Evolutionary conservation across 768 basidiomycete species (phyloP).

Genomic region (Stropharia rugosoannulata): DNA sequence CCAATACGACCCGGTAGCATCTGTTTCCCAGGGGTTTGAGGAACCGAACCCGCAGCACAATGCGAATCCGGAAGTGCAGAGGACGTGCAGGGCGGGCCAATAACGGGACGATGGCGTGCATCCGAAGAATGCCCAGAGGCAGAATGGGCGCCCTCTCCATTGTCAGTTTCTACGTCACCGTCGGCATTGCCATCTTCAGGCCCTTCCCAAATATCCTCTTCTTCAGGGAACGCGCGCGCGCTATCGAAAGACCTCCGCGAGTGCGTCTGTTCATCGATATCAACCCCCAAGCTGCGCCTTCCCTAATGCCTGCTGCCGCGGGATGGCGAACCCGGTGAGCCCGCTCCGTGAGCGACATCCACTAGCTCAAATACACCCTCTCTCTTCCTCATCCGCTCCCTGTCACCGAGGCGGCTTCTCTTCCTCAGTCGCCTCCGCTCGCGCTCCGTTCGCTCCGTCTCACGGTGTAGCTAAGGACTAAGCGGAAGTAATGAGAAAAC

Average conservation of each 20-base stretch:
- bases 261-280: not conserved
- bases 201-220: not conserved
- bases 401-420: slow-evolving; percentile 64
- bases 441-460: slow-evolving; percentile 19
- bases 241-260: slow-evolving; percentile 2
- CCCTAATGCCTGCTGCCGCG: not conserved
- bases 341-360: not conserved
- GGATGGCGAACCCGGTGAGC: too few species aligned
- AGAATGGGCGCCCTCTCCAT: not conserved
- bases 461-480: slow-evolving; percentile 60
- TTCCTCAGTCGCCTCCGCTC: slow-evolving; percentile 68
- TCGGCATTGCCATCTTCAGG: not conserved
- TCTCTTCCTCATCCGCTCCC: not conserved
- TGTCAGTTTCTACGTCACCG: not conserved
- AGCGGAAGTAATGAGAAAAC: slow-evolving; percentile 52
- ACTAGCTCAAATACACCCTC: slow-evolving; percentile 9
- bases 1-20: slow-evolving; percentile 39
- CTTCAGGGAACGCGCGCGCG: not conserved
- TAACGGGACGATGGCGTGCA: too few species aligned
- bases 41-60: not conserved
- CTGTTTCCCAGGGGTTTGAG: slow-evolving; percentile 14
- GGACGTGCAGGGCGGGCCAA: not conserved
- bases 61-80: not conserved
- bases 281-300: not conserved
- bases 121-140: not conserved